Conservation (phyloP, 2,329 filamentous ascomycete genomes). For the Amphichorda felina region DNA sequence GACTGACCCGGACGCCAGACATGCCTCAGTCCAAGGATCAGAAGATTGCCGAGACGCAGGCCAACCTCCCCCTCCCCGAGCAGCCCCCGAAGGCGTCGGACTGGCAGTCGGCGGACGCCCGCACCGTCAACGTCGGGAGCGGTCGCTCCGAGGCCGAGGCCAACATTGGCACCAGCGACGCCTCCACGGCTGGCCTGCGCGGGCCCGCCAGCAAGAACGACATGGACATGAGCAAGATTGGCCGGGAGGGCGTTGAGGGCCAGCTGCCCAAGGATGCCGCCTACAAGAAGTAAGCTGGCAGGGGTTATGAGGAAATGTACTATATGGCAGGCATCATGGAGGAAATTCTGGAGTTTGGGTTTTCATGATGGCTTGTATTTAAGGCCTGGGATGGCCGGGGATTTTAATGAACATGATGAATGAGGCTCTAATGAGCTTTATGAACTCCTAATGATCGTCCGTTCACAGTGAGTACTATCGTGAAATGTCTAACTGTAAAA, state of each 20-base stretch:
- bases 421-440: too few relatives aligned
- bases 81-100: slow-evolving; percentile 66
- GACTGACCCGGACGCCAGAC: background rate
- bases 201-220: slow-evolving; percentile 46
- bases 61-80: slow-evolving; percentile 70
- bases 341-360: too few relatives aligned
- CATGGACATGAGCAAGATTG: slow-evolving; percentile 46
- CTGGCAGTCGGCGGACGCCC: slow-evolving; percentile 61
- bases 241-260: slow-evolving; percentile 50
- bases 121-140: slow-evolving; percentile 59
- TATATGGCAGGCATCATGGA: too few relatives aligned
- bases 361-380: too few relatives aligned
- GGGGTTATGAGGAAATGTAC: too few relatives aligned
- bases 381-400: too few relatives aligned
- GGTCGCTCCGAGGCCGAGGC: slow-evolving; percentile 35
- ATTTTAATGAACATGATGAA: too few relatives aligned
- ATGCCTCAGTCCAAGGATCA: slow-evolving; percentile 45
- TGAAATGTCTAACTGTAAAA: too few relatives aligned
- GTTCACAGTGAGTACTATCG: too few relatives aligned
- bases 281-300: too few relatives aligned
- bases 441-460: too few relatives aligned
- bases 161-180: slow-evolving; percentile 37
- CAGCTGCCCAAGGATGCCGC: slow-evolving; percentile 17
- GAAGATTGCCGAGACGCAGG: slow-evolving; percentile 54
- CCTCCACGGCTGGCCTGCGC: slow-evolving; percentile 38